A percentile compares a stretch with the other conserved stretches of the same genome.
phyloP scores from a whole-genome alignment of 768 basidiomycete genomes.

The Serendipita vermifera region DNA sequence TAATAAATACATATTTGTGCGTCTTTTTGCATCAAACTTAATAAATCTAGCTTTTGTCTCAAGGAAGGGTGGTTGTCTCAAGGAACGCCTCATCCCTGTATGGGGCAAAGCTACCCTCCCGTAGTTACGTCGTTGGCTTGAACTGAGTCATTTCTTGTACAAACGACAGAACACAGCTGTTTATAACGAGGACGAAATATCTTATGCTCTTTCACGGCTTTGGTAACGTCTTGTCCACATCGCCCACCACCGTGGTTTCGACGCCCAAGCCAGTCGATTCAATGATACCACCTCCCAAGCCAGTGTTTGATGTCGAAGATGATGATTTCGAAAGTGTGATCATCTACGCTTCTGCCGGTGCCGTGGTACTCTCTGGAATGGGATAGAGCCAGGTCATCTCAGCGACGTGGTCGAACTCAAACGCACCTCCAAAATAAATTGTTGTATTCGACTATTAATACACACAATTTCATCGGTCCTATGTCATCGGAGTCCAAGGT shows the following conservation, averaged over 20 bases:
- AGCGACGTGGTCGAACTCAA: too few species aligned
- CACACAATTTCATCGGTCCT: too few species aligned
- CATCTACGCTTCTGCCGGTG: conserved; percentile 23
- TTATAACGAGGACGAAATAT: conserved; percentile 20
- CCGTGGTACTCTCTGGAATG: conserved; percentile 18
- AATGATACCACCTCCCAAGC: not conserved
- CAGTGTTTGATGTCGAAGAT: conserved; percentile 21
- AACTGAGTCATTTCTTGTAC: not conserved
- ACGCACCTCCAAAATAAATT: too few species aligned
- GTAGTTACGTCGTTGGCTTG: not conserved
- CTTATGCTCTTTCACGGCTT: conserved; percentile 21
- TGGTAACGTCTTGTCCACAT: conserved; percentile 24
- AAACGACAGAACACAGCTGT: conserved; percentile 21
- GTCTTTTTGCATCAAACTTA: too few species aligned
- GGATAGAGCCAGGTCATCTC: too few species aligned
- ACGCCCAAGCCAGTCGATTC: not conserved
- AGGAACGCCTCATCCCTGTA: too few species aligned
- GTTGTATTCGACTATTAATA: too few species aligned
- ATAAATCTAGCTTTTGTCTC: too few species aligned
- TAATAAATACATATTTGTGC: too few species aligned
- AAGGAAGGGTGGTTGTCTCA: too few species aligned
- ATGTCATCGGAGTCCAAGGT: too few species aligned
- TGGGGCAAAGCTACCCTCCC: too few species aligned
- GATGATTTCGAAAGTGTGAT: conserved; percentile 22
- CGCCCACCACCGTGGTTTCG: conserved; percentile 20